Evolutionary conservation across 1,284 basidiomycete genomes (phyloP), one percentile per base, ranked within the genome.

Genomic region (Ustilago sp.): DNA sequence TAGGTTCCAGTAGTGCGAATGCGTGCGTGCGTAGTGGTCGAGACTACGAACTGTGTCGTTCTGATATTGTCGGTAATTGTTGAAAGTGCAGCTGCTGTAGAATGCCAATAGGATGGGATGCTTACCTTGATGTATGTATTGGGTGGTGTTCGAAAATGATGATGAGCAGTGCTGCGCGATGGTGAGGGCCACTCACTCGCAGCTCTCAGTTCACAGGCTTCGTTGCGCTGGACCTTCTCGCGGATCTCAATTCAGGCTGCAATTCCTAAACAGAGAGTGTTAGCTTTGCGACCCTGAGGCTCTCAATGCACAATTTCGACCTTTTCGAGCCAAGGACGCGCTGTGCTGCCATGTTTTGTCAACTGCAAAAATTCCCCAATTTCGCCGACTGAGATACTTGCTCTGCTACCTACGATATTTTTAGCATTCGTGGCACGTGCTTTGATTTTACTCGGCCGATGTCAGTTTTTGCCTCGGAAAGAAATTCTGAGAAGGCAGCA

Each of bases 101-200:
- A 19, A 45, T 23, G 43, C 43, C 43, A 28, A 28, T 23, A 45
- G 43, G 64, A 19, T 45, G 65, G 36, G 56, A 68, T 73, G 75
- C 66, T 69, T 69, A 70, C 64, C 70, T 74, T 70, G 71, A 74
- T 51, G 68, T 65, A 69, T 74, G 68, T 68, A 12, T 50, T 78
- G 67, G 71, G 43, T 71, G 71, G 68, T 68, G 71, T 67, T 63
- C 58, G 41, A 45, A 65, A 54, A 70, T 47, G 70, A 77, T 31
- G 69, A 58, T 57, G 62, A 63, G 48, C 60, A 52, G 47, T 43
- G 43, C n/a, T 63, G 28, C 15, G 36, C 63, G 60, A 60, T 69
- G 54, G 57, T 52, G 57, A 63, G 62, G 54, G 53, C 48, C 38
- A 59, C 63, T 39, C 7, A 52, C 52, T 59, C 45, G 38, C 45